These are phyloP conservation scores for Taxillus chinensis DNA, from an alignment of 164 flowering plant genomes.

Conservation along the genomic window DNA sequence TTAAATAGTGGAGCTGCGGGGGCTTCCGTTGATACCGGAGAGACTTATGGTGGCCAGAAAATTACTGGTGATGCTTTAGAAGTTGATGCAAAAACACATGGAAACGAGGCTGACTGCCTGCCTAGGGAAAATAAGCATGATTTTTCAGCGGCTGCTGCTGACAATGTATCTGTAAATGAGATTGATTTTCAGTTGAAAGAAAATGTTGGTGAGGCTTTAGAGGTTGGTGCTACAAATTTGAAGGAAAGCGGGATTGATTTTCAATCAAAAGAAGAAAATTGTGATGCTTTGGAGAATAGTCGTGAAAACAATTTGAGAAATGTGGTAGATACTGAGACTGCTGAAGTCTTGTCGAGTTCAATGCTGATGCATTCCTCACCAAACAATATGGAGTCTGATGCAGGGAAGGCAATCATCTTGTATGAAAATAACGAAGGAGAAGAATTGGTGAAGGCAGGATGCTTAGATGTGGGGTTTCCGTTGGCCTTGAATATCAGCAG, in stretches of 20 bases:
- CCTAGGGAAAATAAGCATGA: not conserved
- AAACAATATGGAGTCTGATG: not conserved
- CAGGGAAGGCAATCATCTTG: not conserved
- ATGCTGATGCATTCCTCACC: not conserved
- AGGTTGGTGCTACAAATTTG: not conserved
- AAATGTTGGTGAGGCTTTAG: not conserved
- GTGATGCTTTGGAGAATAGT: not conserved
- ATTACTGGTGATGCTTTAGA: constrained; percentile 2
- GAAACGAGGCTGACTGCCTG: not conserved
- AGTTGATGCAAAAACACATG: not conserved
- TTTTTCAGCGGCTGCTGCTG: not conserved
- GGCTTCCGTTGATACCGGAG: not conserved
- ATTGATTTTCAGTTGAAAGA: not conserved
- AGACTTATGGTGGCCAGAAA: not conserved
- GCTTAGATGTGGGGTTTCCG: not conserved
- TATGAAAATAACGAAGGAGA: constrained; percentile 3
- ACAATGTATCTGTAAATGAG: not conserved
- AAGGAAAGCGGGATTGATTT: not conserved
- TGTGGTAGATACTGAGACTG: constrained; percentile 4
- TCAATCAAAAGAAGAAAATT: not conserved
- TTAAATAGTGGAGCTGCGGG: not conserved
- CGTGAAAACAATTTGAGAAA: not conserved
- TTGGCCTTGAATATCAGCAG: not conserved
- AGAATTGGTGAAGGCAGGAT: constrained; percentile 2
- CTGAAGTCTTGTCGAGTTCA: not conserved